Conservation (phyloP, 257 asterid species). For the Cruciata laevipes region DNA sequence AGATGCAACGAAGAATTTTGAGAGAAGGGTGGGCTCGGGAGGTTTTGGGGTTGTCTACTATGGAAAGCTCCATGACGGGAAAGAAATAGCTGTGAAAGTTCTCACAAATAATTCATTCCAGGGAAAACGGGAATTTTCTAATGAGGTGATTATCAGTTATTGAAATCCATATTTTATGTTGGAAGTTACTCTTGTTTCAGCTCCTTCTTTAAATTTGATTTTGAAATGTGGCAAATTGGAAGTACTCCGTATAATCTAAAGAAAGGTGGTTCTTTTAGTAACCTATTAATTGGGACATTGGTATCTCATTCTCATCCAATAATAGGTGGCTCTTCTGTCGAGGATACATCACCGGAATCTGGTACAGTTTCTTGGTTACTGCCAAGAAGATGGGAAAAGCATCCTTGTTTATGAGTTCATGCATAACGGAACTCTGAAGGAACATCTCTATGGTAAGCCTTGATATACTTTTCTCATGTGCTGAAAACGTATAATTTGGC, state of each 20-base stretch:
- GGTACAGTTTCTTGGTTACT: slow-evolving; percentile 90
- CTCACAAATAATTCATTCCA: slow-evolving; percentile 86
- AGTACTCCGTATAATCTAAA: not conserved
- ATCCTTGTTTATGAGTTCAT: slow-evolving; percentile 91
- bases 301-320: slow-evolving; percentile 12
- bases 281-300: not conserved
- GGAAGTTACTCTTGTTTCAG: not conserved
- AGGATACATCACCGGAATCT: slow-evolving; percentile 97
- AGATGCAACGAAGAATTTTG: slow-evolving; percentile 73
- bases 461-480: not conserved
- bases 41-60: slow-evolving; percentile 91
- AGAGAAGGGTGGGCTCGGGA: slow-evolving; percentile 83
- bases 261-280: not conserved
- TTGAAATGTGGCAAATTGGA: slow-evolving; percentile 3
- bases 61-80: slow-evolving; percentile 71
- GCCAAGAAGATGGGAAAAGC: slow-evolving; percentile 92
- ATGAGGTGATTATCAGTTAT: slow-evolving; percentile 52
- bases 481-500: not conserved
- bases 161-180: not conserved
- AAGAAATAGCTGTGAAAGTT: slow-evolving; percentile 90
- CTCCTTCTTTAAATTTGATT: not conserved
- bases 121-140: slow-evolving; percentile 87
- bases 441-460: slow-evolving; percentile 72
- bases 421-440: slow-evolving; percentile 95
- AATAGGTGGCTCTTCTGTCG: slow-evolving; percentile 94